Percentiles rank a stretch among this genome's conserved stretches.
Evolutionary conservation across 176 grass and related monocot species (phyloP).

Genomic region (Poa annua): DNA sequence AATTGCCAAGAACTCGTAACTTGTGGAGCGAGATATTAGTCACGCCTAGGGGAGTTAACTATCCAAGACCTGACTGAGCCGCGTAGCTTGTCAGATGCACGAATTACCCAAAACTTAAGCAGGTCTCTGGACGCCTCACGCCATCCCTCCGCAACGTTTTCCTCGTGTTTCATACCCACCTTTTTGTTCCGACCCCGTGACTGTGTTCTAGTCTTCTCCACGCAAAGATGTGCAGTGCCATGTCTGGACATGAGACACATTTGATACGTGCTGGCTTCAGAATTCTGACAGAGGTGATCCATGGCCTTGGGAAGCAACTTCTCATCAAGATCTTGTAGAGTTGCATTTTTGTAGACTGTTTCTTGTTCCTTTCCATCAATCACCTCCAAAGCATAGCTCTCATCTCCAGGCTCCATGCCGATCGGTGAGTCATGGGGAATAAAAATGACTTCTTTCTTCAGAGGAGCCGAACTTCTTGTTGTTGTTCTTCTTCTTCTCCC

Average conservation of each 20-base stretch:
- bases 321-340: constrained; percentile 7
- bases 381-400: constrained; percentile 34
- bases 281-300: neutral
- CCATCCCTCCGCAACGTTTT: neutral
- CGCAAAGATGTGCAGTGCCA: constrained; percentile 30
- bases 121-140: neutral
- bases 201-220: constrained; percentile 14
- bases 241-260: constrained; percentile 31
- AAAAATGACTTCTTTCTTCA: neutral
- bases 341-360: neutral
- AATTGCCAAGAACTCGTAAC: no score
- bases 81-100: constrained; percentile 17
- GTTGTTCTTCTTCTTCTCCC: neutral
- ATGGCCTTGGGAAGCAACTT: constrained; percentile 27
- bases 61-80: constrained; percentile 12
- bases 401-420: neutral
- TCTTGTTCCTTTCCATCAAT: constrained; percentile 15
- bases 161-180: neutral
- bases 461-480: neutral
- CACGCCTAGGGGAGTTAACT: neutral
- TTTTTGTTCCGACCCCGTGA: neutral
- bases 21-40: neutral
- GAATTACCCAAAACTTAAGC: constrained; percentile 5
- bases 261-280: constrained; percentile 12
- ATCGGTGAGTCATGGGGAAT: constrained; percentile 22